A percentile compares a stretch with the other conserved stretches of the same genome.
phyloP scores from a whole-genome alignment of 2,329 filamentous ascomycete genomes.

The Zymoseptoria ardabiliae region DNA sequence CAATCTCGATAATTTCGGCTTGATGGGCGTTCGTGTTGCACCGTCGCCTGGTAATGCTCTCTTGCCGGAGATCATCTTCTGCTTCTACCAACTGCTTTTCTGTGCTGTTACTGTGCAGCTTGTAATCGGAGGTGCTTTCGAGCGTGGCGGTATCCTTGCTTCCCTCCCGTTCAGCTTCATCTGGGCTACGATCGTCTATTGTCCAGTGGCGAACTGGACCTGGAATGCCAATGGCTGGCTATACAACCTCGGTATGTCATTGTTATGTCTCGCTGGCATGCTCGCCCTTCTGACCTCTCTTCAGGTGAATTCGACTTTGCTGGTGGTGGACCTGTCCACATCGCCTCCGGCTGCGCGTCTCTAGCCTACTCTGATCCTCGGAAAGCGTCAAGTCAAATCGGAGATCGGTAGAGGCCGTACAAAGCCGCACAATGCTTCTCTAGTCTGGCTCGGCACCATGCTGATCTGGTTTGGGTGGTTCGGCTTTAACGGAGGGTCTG shows the following conservation, averaged over 20 bases:
- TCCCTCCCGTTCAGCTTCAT: conserved; percentile 57
- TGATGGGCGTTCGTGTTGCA: conserved; percentile 54
- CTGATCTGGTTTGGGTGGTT: conserved; percentile 61
- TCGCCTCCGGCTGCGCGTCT: conserved; percentile 55
- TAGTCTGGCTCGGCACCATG: conserved; percentile 57
- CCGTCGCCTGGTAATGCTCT: conserved; percentile 51
- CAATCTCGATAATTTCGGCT: conserved; percentile 53
- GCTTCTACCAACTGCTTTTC: conserved; percentile 59
- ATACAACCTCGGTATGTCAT: conserved; percentile 48
- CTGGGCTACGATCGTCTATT: conserved; percentile 61
- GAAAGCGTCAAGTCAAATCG: conserved; percentile 39
- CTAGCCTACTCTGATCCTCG: conserved; percentile 56
- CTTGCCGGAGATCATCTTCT: conserved; percentile 60
- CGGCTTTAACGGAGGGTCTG: conserved; percentile 52
- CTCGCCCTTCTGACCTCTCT: not conserved
- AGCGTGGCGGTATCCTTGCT: conserved; percentile 56
- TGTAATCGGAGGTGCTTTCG: conserved; percentile 57
- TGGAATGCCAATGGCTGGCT: conserved; percentile 63
- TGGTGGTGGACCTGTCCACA: conserved; percentile 57
- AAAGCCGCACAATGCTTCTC: conserved; percentile 56
- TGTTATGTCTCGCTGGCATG: not conserved
- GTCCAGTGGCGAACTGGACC: conserved; percentile 57
- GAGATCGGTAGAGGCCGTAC: conserved; percentile 29
- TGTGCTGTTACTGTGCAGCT: conserved; percentile 57
- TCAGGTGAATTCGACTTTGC: conserved; percentile 48